These are phyloP conservation scores for Heterobasidion irregulare DNA, from an alignment of 1,284 basidiomycete genomes.

Conservation along the genomic window DNA sequence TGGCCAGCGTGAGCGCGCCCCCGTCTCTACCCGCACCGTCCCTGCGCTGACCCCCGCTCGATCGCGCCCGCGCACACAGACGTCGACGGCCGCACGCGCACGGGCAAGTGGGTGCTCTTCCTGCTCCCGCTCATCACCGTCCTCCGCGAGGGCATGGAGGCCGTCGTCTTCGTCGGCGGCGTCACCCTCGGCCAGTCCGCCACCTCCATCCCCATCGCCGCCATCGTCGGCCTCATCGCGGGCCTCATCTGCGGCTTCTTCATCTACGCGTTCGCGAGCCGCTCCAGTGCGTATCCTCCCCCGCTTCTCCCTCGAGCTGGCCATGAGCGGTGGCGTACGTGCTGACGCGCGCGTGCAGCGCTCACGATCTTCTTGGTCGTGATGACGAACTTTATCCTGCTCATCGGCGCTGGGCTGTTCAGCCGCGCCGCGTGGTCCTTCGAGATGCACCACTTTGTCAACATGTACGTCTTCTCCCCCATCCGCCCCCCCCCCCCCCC, in stretches of 20 bases:
- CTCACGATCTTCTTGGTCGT: slow-evolving; percentile 77
- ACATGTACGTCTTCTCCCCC: slow-evolving; percentile 25
- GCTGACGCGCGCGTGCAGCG: slow-evolving; percentile 29
- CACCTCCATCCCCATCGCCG: slow-evolving; percentile 80
- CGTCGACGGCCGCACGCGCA: slow-evolving; percentile 33
- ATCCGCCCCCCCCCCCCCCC: too few relatives aligned
- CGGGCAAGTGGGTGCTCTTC: slow-evolving; percentile 82
- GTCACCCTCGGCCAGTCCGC: slow-evolving; percentile 80
- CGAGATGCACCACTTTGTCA: slow-evolving; percentile 61
- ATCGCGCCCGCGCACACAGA: slow-evolving; percentile 16
- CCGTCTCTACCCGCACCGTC: not conserved
- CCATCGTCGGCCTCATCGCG: slow-evolving; percentile 74
- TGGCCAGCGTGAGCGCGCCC: slow-evolving; percentile 32
- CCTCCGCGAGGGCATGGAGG: slow-evolving; percentile 88
- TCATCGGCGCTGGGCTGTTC: slow-evolving; percentile 89
- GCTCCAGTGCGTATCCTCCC: slow-evolving; percentile 43
- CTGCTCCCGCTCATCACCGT: slow-evolving; percentile 86
- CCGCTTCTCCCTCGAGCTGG: not conserved
- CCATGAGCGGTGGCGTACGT: not conserved
- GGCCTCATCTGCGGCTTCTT: slow-evolving; percentile 64
- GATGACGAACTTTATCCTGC: slow-evolving; percentile 84
- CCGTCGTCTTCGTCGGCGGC: slow-evolving; percentile 89
- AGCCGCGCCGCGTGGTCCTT: slow-evolving; percentile 66
- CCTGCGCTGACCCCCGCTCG: not conserved
- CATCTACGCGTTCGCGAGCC: slow-evolving; percentile 71